Base-by-base conservation (phyloP, 176 grass and related monocot species). In the Musa schizocarpa region DNA sequence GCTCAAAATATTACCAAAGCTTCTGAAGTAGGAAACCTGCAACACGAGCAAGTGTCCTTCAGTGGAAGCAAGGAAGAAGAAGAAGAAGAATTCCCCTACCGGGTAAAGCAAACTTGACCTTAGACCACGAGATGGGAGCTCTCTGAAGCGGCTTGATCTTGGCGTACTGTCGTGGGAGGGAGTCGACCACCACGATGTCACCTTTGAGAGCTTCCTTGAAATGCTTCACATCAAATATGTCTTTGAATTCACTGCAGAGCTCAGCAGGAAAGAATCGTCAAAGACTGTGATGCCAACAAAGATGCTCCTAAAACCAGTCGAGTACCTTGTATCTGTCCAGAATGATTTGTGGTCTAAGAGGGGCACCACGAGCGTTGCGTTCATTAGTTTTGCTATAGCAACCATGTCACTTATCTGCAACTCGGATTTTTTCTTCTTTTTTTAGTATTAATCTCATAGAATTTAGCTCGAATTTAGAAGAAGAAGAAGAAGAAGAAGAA, bases 331-430 rank as follows among this genome's bases (percentile, higher is more conserved):
- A 81, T 99, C 95, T 10, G 80, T 94, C 95, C 95, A 99, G 63
- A 94, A 99, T 17, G 95, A 99, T 52, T 84, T 82, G 76, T 99
- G 88, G 74, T 99, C 95, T 49, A 99, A 79, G 2, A 86, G 83
- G 53, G 88, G 95, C 26, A 91, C 80, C 22, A 99, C 90, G 1
- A 99, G 82, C 48, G 84, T 68, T 8, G 88, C 88, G 53, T 98
- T 98, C 88, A 98, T 93, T 57, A 93, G 69, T 74, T 87, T 99
- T 57, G 90, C 86, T 71, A 94, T 83, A 34, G 95, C 90, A 87
- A 91, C 90, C 90, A 99, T 99, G 83, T 99, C 95, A 81, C 95
- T 91, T 75, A 93, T 99, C 95, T 99, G 86, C 75, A 76, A 79
- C 68, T 43, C 34, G 34, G 4, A 43, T 43, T 43, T 43, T 43